Base-by-base conservation (phyloP, 164 flowering plant genomes). In the Malania oleifera region DNA sequence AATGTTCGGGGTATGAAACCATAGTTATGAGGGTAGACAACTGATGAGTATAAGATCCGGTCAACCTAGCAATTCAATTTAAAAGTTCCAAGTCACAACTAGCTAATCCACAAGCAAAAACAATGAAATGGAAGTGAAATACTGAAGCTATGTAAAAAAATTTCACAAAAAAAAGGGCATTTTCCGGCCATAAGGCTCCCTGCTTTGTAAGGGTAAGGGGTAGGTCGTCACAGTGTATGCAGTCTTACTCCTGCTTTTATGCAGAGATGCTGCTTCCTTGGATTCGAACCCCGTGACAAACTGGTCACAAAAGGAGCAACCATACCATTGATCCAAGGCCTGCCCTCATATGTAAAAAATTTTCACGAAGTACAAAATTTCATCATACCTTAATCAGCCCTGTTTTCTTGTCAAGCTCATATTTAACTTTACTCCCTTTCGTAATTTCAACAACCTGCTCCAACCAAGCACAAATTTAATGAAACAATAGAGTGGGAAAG, bases 401-500 rank as follows among this genome's bases (percentile, higher is more conserved):
- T 13, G 93, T 84, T 67, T 81, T 84, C 70, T 86, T 86, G 80
- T 84, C 93, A 27, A 86, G 89, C 65, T 86, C 93, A 73, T 86
- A 86, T 57, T 86, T 86, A 53, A 86, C 93, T 75, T 84, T 86
- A 27, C 89, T 86, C 69, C 93, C 93, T 61, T 84, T 86, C n/a
- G 83, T 54, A 18, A 86, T 86, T 79, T 86, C 93, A 59, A 84
- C 83, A 63, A 82, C 89, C 89, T 86, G 67, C 15, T 45, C 31
- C 23, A 56, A 24, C 67, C 14, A 26, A 68, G 12, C 3, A 66
- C 45, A 14, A 28, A 38, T 19, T 40, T 62, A 11, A 44, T 28
- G 48, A 44, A 17, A 6, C 5, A 20, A 14, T 14, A 17, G n/a
- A n/a, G 48, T 20, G 12, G 48, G 5, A 44, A 13, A 44, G 5